Evolutionary conservation across 2,329 filamentous ascomycete genomes (phyloP), one percentile per base, ranked within the genome.

Genomic region (Amauroascus verrucosus): DNA sequence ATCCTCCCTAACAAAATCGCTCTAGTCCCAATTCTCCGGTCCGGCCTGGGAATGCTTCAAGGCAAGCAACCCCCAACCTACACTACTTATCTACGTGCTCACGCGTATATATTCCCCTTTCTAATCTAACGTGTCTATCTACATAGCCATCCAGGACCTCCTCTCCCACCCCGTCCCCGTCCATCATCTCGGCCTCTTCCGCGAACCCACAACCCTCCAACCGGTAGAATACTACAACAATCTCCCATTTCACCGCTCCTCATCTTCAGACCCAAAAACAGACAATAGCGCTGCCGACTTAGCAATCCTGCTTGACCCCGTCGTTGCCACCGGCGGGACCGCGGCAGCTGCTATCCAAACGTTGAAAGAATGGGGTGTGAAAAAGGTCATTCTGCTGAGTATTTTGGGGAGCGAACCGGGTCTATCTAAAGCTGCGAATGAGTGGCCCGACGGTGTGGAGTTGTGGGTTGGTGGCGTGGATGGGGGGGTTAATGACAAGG

Each of bases 161-260:
- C 87, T 97, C 55, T 90, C 91, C 16, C 67, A 71, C 35, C 79
- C 88, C 13, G 86, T 91, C 30, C 84, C 89, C 6, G 81, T 96
- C 59, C 89, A 97, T 74, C 91, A 97, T 68, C 84, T 97, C 6
- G 91, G 93, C 60, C 84, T 97, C 65, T 97, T 91, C 77, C 88
- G 90, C 65, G 90, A 96, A 68, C 88, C 86, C 56, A 81, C 82
- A 54, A 91, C 87, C 43, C 83, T 96, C 54, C 82, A 88, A 63
- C 88, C 90, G 2, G 90, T 96, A 55, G 90, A 95, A 72, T 95
- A 96, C 79, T 96, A 96, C 79, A 96, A 96, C 77, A 95, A 95
- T 71, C 83, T 96, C 18, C 89, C 89, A 33, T 84, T 87, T 71
- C 53, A 65, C 47, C 57, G 66, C 48, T 60, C 70, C 37, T 51